Base-by-base conservation (phyloP, 805 yeast genomes). In the Starmerella floricola region DNA sequence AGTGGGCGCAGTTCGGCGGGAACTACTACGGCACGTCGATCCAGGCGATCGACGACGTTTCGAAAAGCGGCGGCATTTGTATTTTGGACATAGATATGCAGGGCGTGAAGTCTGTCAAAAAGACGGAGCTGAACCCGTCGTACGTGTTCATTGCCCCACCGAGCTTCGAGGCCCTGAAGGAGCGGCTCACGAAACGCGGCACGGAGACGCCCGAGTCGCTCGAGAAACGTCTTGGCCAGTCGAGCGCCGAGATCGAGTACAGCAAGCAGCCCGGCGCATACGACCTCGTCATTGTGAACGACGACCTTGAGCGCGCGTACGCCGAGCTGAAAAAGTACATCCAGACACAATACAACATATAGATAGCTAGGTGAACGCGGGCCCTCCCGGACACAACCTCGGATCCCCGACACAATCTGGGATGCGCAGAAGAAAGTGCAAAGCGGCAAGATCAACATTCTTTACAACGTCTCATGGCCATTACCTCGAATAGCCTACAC, bases 51-150 rank as follows among this genome's bases (percentile, higher is more conserved):
- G 72, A 81, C 54, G 79, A 78, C 49, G 87, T 82, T 34, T 62
- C 69, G 26, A 51, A 51, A 23, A 62, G 64, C 40, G 82, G 85
- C 54, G 76, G 72, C 62, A 79, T 78, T 40, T 91, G 97, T 68
- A 78, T 91, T 49, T 71, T 91, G 59, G 99, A 91, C 64, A 91
- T 91, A 52, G 99, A 91, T 72, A 87, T 88, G 96, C 97, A 91
- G 67, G 99, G 99, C 52, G 98, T 91, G 56, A 79, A 82, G 66
- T 72, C 85, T 20, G 95, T 91, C 51, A 91, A 91, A 66, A 65
- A 74, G 42, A 75, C 94, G 15, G 74, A 74, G 52, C 70, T 91
- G 55, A 76, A 83, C 54, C 95, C 98, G 23, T 73, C 87, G 61
- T 91, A 62, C 62, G 66, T 91, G 53, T 91, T 91, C 59, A 62